Base-by-base conservation (phyloP, 257 asterid genomes). In the Solanum pinnatisectum region DNA sequence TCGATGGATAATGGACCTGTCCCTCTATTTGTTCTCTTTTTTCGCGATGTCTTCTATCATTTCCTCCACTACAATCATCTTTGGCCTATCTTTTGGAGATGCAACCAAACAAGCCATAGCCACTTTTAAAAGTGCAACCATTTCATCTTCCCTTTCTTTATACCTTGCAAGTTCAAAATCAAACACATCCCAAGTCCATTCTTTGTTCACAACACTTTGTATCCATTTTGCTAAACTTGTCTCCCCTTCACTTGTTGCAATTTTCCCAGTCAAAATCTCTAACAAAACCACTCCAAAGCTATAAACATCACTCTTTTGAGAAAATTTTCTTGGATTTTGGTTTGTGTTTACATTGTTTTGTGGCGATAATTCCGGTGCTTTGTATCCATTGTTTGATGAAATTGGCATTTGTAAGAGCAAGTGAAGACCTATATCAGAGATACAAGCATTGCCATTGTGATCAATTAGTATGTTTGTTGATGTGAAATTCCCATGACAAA, bases 131-230 rank as follows among this genome's bases (percentile, higher is more conserved):
- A 91, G 87, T 60, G 88, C 90, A 74, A 89, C 84, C 92, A 91
- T 91, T 49, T 89, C 91, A 44, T 90, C 90, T 83, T 91, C 93
- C 90, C 83, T 91, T 81, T 89, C 92, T 87, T 89, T 91, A 63
- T 89, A 84, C 77, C 92, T 86, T 27, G 89, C 87, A 12, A 91
- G 87, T 87, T 91, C 93, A 77, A 90, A 90, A 86, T 91, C 93
- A 86, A 91, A 88, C 46, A 89, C 90, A 49, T 91, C 91, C 90
- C 92, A 90, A 6, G 86, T 91, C 92, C 91, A 91, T 77, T 91
- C 91, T 71, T 90, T 90, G 7, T 83, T 77, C 27, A 89, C 89
- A 8, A 77, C 93, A 8, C 87, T 70, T n/a, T 88, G 86, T 59
- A 90, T 91, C 93, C 92, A 89, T 63, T 73, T 90, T 23, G 82